Evolutionary conservation across 192 early-diverging fungal genomes (phyloP).

Genomic region (Physocladia obscura): DNA sequence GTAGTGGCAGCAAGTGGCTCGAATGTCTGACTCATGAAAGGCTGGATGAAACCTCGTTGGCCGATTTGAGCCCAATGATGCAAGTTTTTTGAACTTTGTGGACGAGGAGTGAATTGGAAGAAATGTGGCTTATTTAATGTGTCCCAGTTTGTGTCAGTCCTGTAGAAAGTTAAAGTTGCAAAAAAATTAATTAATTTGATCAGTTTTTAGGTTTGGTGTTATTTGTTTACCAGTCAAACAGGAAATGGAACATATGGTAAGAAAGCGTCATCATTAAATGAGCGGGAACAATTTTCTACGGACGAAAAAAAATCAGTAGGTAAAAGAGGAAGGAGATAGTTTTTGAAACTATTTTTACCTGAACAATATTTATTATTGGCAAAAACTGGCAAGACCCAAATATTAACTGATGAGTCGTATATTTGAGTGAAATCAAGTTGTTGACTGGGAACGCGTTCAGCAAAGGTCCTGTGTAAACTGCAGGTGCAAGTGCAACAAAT

Average conservation of each 20-base stretch:
- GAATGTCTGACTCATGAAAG: not conserved
- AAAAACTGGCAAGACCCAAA: slow-evolving; percentile 45
- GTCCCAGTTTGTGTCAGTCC: slow-evolving; percentile 45
- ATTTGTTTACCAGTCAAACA: slow-evolving; percentile 50
- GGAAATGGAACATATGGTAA: slow-evolving; percentile 53
- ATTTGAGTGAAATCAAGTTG: slow-evolving; percentile 12
- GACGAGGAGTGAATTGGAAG: slow-evolving; percentile 59
- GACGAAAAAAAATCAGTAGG: not conserved
- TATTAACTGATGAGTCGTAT: not conserved
- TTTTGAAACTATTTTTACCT: not conserved
- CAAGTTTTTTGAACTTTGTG: slow-evolving; percentile 28
- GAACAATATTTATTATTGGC: slow-evolving; percentile 41
- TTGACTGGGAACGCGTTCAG: slow-evolving; percentile 33
- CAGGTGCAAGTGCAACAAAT: slow-evolving; percentile 39
- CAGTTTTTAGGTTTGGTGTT: no score
- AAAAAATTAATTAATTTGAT: no score
- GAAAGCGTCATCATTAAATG: slow-evolving; percentile 34
- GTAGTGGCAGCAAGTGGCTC: not conserved
- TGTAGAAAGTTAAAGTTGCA: no score
- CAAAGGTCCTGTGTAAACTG: slow-evolving; percentile 37
- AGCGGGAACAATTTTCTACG: slow-evolving; percentile 29
- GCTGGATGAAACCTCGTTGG: slow-evolving; percentile 6
- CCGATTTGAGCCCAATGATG: slow-evolving; percentile 40
- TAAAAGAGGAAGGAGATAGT: no score
- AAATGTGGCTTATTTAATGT: slow-evolving; percentile 40